Percentiles rank a stretch among this genome's conserved stretches.
Conservation (phyloP, 306 rosid species). For the Prunus mume region DNA sequence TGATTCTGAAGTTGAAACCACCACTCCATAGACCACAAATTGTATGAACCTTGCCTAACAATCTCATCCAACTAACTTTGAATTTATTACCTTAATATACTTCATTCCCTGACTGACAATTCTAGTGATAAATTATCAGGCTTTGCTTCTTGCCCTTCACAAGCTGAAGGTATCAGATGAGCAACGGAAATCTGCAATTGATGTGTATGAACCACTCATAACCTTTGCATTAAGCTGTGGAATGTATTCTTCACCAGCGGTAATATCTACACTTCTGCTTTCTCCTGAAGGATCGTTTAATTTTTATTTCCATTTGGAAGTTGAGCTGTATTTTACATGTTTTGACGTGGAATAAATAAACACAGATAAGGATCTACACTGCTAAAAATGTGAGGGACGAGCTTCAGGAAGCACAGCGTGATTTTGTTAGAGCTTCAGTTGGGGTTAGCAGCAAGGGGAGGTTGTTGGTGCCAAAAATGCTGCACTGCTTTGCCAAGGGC, state of each 20-base stretch:
- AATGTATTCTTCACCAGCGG: conserved; percentile 75
- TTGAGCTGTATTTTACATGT: neutral
- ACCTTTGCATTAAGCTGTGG: conserved; percentile 70
- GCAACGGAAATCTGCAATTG: conserved; percentile 50
- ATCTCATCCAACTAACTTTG: neutral
- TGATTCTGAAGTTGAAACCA: conserved; percentile 66
- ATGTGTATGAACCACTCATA: conserved; percentile 48
- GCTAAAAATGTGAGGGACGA: conserved; percentile 53
- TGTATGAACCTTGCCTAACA: conserved; percentile 32
- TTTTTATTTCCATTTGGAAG: neutral
- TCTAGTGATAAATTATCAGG: conserved; percentile 37
- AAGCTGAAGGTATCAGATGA: conserved; percentile 67
- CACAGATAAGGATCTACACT: conserved; percentile 61
- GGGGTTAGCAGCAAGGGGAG: conserved; percentile 71
- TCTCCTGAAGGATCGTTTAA: neutral
- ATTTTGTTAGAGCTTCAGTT: conserved; percentile 63
- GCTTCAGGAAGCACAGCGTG: conserved; percentile 63
- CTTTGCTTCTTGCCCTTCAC: conserved; percentile 77
- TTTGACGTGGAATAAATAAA: neutral
- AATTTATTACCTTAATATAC: conserved; percentile 7
- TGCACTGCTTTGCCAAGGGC: conserved; percentile 64
- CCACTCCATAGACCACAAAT: conserved; percentile 80
- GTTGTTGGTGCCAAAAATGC: conserved; percentile 64
- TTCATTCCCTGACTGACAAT: conserved; percentile 20
- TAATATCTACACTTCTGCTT: conserved; percentile 18